Conservation (phyloP, 192 early-diverging fungal species). For the Dispira simplex region DNA sequence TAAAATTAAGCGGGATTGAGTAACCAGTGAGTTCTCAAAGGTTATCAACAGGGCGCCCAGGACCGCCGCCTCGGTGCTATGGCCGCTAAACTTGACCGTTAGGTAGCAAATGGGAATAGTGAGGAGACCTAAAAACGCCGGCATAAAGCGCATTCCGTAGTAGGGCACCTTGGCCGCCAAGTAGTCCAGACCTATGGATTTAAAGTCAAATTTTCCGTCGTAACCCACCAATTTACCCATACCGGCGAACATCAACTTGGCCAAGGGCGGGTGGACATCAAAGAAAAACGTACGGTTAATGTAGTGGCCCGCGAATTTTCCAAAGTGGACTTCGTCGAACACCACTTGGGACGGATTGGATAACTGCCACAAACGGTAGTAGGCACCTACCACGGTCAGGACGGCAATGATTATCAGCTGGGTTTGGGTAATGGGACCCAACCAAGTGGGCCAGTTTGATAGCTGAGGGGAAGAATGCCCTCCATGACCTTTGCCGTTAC, state of each 20-base stretch:
- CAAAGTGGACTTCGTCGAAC: slow-evolving; percentile 99
- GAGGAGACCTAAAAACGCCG: slow-evolving; percentile 60
- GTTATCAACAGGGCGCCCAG: slow-evolving; percentile 67
- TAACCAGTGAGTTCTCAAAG: slow-evolving; percentile 79
- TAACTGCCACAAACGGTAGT: slow-evolving; percentile 27
- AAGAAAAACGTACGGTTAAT: slow-evolving; percentile 77
- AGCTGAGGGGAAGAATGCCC: background rate
- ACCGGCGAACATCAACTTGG: slow-evolving; percentile 75
- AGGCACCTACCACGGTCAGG: slow-evolving; percentile 24
- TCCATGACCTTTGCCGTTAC: slow-evolving; percentile 8
- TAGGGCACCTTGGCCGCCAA: slow-evolving; percentile 78
- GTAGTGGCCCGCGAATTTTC: slow-evolving; percentile 88
- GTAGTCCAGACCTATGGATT: slow-evolving; percentile 87
- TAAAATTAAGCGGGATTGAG: slow-evolving; percentile 83
- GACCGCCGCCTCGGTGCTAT: slow-evolving; percentile 52
- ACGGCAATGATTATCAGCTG: slow-evolving; percentile 28
- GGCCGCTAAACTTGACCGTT: slow-evolving; percentile 65
- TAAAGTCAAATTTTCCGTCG: slow-evolving; percentile 85
- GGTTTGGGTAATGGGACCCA: slow-evolving; percentile 16
- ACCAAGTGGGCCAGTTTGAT: background rate
- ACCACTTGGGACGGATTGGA: slow-evolving; percentile 26
- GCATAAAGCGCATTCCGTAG: slow-evolving; percentile 63
- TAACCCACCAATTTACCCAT: slow-evolving; percentile 71
- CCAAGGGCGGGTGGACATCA: slow-evolving; percentile 93
- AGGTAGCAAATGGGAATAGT: slow-evolving; percentile 73